Base-by-base conservation (phyloP, 2,329 filamentous ascomycete genomes). In the Didymella segeticola region DNA sequence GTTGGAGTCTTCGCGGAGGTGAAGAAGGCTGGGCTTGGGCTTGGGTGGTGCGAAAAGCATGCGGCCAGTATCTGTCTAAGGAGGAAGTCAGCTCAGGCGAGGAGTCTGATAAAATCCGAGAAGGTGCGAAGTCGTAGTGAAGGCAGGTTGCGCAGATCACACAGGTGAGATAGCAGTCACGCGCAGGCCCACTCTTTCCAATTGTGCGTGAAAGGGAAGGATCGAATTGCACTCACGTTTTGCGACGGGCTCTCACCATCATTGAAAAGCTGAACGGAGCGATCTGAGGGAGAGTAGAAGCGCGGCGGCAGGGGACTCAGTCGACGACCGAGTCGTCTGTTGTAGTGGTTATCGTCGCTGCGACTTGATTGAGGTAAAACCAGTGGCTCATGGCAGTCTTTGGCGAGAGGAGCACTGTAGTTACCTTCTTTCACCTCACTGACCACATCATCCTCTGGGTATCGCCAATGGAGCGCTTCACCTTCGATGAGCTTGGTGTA, bases 241-340 rank as follows among this genome's bases (percentile, higher is more conserved):
- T 60, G 61, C 3, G 68, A 72, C 6, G 68, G 67, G 4, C 62
- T 64, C 23, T 65, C 66, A 14, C 60, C 63, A 26, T 61, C 50
- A 7, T 50, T 56, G 49, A 63, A 63, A 12, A 58, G 47, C 6
- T 33, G 46, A 3, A 61, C 41, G 19, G 66, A 64, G 36, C 58
- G 58, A 15, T 62, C 45, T 1, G 66, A 64, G 3, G 70, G 70
- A n/a, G 66, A 67, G 46, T 73, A 75, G 43, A 73, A 71, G 3
- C 61, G 60, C 12, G 70, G 66, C 6, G 46, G 66, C n/a, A 69
- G 47, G 2, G 47, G 52, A 23, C 52, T 58, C 27, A 49, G 52
- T 17, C 26, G 43, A 19, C 22, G 46, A 25, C 36, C 49, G 9
- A 54, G 30, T 25, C 30, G 39, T 47, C 56, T 17, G 37, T 39